Conservation (phyloP, 2,329 filamentous ascomycete genomes). For the Niveomyces coronatus region DNA sequence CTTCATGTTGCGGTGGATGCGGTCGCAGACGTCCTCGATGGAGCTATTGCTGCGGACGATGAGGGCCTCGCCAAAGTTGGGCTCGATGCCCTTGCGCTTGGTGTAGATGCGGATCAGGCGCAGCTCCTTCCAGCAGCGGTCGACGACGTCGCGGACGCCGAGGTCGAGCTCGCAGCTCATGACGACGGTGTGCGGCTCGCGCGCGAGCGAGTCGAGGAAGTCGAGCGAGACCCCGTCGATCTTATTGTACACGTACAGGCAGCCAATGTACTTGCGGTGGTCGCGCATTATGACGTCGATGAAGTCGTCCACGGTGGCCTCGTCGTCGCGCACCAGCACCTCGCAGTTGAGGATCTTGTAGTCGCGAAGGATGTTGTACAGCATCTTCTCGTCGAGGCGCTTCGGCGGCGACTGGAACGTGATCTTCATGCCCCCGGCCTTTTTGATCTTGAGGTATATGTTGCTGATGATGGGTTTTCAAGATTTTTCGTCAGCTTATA, state of each 20-base stretch:
- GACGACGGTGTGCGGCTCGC: conserved; percentile 87
- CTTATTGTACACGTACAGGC: conserved; percentile 99
- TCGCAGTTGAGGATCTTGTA: conserved; percentile 99
- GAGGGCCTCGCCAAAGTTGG: conserved; percentile 80
- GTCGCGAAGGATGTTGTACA: conserved; percentile 93
- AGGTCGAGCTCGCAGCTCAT: conserved; percentile 97
- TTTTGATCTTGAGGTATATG: conserved; percentile 94
- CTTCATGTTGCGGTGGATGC: conserved; percentile 87
- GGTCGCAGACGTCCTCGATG: conserved; percentile 95
- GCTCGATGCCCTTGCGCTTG: conserved; percentile 87
- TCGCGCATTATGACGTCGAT: conserved; percentile 99
- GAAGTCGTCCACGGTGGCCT: conserved; percentile 93
- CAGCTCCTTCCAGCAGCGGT: conserved; percentile 90
- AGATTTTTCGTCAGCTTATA: not conserved
- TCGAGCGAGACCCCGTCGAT: conserved; percentile 92
- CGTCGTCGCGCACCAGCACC: conserved; percentile 87
- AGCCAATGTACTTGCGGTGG: conserved; percentile 91
- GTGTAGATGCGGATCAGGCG: conserved; percentile 88
- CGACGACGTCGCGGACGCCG: conserved; percentile 86
- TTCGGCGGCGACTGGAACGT: conserved; percentile 88
- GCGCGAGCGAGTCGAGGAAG: conserved; percentile 82
- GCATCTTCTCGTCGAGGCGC: conserved; percentile 90
- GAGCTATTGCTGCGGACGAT: conserved; percentile 83
- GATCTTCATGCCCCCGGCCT: conserved; percentile 97
- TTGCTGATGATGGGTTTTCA: conserved; percentile 50